Percentiles rank a stretch among this genome's conserved stretches.
Conservation (phyloP, 2,329 filamentous ascomycete genomes). For the Blumeria graminis region DNA sequence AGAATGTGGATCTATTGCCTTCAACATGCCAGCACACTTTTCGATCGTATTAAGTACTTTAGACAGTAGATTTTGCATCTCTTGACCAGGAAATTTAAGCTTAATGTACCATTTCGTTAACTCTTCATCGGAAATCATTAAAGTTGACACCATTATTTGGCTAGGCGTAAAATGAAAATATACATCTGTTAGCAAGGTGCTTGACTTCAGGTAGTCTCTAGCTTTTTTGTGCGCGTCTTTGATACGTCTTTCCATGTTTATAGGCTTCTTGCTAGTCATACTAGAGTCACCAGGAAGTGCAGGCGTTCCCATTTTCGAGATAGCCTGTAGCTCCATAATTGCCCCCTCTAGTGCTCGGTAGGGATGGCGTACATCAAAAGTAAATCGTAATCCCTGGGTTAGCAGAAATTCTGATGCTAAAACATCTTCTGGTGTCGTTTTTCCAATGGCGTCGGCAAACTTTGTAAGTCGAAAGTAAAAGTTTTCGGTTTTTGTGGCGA, state of each 20-base stretch:
- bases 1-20: conserved; percentile 23
- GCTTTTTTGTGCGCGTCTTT: conserved; percentile 46
- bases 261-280: conserved; percentile 3
- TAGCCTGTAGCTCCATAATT: conserved; percentile 54
- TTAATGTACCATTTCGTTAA: conserved; percentile 19
- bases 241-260: conserved; percentile 19
- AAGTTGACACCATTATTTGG: conserved; percentile 72
- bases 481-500: conserved; percentile 81
- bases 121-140: conserved; percentile 49
- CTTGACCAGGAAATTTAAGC: conserved; percentile 11
- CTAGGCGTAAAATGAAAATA: conserved; percentile 92
- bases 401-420: conserved; percentile 81
- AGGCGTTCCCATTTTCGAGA: conserved; percentile 24
- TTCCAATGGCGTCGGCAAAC: conserved; percentile 46
- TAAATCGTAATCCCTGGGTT: conserved; percentile 78
- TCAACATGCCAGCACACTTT: conserved; percentile 28
- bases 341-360: conserved; percentile 71
- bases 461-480: conserved; percentile 33
- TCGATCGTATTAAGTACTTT: conserved; percentile 26
- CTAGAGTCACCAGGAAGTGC: conserved; percentile 5
- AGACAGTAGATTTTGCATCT: conserved; percentile 15
- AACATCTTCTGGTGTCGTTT: conserved; percentile 55
- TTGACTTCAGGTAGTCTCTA: conserved; percentile 49
- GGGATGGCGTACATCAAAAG: conserved; percentile 79
- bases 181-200: conserved; percentile 71